Evolutionary conservation across 768 basidiomycete genomes (phyloP).

Genomic region (Rhodotorula kratochvilovae): DNA sequence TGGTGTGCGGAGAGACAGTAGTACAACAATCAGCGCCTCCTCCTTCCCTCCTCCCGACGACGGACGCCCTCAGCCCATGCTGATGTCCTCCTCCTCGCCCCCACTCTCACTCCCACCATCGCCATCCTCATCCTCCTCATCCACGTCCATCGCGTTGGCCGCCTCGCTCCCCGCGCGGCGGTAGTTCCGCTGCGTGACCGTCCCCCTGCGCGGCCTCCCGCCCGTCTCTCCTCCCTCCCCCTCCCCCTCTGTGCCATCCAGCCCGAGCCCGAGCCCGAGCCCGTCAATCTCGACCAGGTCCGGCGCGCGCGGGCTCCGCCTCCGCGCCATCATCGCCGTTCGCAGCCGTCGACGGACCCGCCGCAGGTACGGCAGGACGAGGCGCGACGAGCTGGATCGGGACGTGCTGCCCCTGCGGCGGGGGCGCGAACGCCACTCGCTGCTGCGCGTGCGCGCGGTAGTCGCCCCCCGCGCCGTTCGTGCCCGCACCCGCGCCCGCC

Average conservation of each 20-base stretch:
- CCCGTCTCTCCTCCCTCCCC: background rate
- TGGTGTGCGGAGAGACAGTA: background rate
- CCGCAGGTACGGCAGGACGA: background rate
- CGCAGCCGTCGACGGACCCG: background rate
- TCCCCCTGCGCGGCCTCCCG: background rate
- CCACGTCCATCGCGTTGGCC: background rate
- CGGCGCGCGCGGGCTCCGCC: background rate
- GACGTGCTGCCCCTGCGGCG: no score
- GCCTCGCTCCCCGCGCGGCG: background rate
- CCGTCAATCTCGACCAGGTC: background rate
- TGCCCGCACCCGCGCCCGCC: no score
- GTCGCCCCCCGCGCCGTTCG: no score
- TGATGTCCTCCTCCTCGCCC: constrained; percentile 31
- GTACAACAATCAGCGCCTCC: no score
- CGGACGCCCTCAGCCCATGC: background rate
- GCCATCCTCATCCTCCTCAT: constrained; percentile 10
- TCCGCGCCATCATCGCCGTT: background rate
- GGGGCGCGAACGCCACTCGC: background rate
- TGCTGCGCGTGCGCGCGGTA: no score
- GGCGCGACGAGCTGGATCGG: no score
- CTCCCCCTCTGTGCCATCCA: background rate
- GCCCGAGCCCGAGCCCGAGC: background rate
- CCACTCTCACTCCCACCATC: background rate
- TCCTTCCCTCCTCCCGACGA: no score
- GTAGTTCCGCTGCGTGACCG: constrained; percentile 13